phyloP scores from a whole-genome alignment of 2,329 filamentous ascomycete genomes.

The Fusarium nygamai region DNA sequence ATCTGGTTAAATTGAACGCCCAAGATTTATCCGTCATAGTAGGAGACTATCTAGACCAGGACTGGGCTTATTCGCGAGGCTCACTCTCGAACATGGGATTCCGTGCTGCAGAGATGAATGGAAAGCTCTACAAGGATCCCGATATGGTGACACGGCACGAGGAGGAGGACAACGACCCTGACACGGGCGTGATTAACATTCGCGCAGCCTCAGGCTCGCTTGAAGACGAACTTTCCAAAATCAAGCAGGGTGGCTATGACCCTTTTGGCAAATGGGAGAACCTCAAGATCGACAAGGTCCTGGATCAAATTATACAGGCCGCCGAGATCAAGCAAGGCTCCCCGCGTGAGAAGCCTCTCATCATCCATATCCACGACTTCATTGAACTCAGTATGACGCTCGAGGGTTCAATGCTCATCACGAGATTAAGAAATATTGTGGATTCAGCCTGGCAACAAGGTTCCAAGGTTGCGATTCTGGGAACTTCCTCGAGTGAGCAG shows the following conservation, averaged over 20 bases:
- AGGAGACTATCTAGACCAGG: conserved; percentile 75
- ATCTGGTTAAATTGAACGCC: conserved; percentile 75
- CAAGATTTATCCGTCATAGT: conserved; percentile 76
- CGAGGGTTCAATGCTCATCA: conserved; percentile 75
- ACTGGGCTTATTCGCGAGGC: conserved; percentile 59
- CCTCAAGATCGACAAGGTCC: conserved; percentile 66
- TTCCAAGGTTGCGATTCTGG: conserved; percentile 78
- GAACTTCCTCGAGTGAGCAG: conserved; percentile 73
- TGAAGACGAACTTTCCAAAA: conserved; percentile 58
- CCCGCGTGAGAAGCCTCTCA: conserved; percentile 60
- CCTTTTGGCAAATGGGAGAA: conserved; percentile 65
- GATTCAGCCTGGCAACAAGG: conserved; percentile 78
- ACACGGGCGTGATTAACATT: conserved; percentile 45
- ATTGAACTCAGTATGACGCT: conserved; percentile 77
- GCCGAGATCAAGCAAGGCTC: conserved; percentile 51
- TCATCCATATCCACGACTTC: conserved; percentile 84
- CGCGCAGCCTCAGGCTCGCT: conserved; percentile 43
- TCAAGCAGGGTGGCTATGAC: conserved; percentile 51
- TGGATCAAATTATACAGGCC: conserved; percentile 66
- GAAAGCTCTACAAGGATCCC: conserved; percentile 60
- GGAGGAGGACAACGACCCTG: conserved; percentile 51
- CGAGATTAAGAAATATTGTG: conserved; percentile 75
- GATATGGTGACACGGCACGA: conserved; percentile 46
- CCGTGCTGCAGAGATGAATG: conserved; percentile 63
- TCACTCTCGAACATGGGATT: conserved; percentile 66